These are phyloP conservation scores for Tanozyma kutaoensis DNA, from an alignment of 805 yeast genomes.

Conservation along the genomic window DNA sequence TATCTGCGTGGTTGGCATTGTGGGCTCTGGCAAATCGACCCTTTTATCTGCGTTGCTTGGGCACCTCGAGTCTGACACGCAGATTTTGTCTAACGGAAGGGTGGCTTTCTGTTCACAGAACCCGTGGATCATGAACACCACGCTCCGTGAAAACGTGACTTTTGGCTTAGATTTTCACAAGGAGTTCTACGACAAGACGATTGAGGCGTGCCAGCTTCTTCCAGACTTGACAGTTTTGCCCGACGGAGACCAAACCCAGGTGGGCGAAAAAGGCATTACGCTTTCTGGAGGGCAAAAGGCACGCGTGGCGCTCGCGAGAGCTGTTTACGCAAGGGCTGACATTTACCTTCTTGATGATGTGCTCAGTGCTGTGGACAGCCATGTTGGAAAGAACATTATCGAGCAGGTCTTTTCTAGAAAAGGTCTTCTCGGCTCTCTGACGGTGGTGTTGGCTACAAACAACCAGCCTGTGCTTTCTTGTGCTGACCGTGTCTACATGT, in stretches of 20 bases:
- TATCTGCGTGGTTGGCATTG: slow-evolving; percentile 6
- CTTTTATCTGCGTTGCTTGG: slow-evolving; percentile 5
- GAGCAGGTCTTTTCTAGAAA: not conserved
- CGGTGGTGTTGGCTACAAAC: slow-evolving; percentile 5
- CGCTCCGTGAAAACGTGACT: not conserved
- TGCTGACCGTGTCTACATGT: slow-evolving; percentile 4
- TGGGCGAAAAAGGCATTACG: not conserved
- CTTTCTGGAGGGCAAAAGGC: not conserved
- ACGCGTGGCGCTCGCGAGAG: not conserved
- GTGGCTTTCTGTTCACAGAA: not conserved
- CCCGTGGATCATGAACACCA: not conserved
- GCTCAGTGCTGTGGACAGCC: not conserved
- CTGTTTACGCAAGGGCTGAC: not conserved
- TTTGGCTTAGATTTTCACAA: not conserved
- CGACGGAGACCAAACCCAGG: not conserved
- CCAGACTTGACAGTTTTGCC: not conserved
- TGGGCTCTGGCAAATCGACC: slow-evolving; percentile 7
- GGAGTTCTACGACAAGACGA: not conserved
- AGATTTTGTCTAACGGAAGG: not conserved
- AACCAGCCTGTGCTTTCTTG: slow-evolving; percentile 3
- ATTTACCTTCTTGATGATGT: not conserved
- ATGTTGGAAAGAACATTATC: not conserved
- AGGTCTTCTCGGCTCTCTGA: not conserved
- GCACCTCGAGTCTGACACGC: slow-evolving; percentile 3
- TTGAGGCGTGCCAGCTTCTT: not conserved